Percentiles rank a stretch among this genome's conserved stretches.
Conservation (phyloP, 768 basidiomycete species). For the Tremella yokohamensis region DNA sequence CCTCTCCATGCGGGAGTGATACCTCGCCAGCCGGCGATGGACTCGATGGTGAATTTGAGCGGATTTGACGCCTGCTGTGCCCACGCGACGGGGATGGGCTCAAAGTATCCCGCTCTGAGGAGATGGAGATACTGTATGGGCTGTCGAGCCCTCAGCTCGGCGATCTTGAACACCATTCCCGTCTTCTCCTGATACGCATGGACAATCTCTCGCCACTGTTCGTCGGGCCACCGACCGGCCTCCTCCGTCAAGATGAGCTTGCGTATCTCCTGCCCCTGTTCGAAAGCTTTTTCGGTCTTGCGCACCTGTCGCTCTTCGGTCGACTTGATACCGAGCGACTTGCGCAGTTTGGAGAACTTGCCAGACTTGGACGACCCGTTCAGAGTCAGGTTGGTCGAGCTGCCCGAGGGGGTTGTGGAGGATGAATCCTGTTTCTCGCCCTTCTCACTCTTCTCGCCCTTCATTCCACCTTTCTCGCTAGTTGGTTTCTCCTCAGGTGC, state of each 20-base stretch:
- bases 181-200: slow-evolving; percentile 20
- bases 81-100: slow-evolving; percentile 30
- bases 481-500: neutral
- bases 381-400: too few species aligned
- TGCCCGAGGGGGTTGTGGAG: neutral
- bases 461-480: neutral
- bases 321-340: slow-evolving; percentile 8
- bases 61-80: slow-evolving; percentile 19
- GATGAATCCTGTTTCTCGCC: neutral
- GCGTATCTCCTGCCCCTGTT: slow-evolving; percentile 3
- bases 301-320: slow-evolving; percentile 2
- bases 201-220: slow-evolving; percentile 17
- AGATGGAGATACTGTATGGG: slow-evolving; percentile 26
- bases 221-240: slow-evolving; percentile 20
- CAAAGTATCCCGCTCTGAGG: slow-evolving; percentile 26
- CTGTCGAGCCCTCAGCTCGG: slow-evolving; percentile 9
- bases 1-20: slow-evolving; percentile 30
- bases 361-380: neutral
- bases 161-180: slow-evolving; percentile 25
- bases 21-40: slow-evolving; percentile 19
- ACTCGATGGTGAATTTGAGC: slow-evolving; percentile 25
- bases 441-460: neutral
- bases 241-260: slow-evolving; percentile 19
- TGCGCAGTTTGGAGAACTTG: slow-evolving; percentile 3
- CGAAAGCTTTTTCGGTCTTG: slow-evolving; percentile 4